Conservation (phyloP, 192 early-diverging fungal genomes). For the Helicostylum pulchrum region DNA sequence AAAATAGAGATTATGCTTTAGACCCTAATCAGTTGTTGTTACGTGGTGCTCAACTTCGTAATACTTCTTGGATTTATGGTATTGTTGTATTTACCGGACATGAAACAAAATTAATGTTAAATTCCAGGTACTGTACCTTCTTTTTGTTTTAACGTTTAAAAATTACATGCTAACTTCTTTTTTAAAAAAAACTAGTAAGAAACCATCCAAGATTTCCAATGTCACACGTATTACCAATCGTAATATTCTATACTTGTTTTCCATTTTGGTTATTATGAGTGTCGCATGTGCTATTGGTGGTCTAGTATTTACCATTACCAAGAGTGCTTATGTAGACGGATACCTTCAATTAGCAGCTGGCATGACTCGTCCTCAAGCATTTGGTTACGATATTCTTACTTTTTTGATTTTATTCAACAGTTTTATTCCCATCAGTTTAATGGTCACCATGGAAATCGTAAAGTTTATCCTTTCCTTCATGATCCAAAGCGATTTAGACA, state of each 20-base stretch:
- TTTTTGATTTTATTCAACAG: conserved; percentile 99
- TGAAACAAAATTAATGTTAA: conserved; percentile 97
- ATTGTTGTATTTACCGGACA: conserved; percentile 96
- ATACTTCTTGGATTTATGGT: conserved; percentile 93
- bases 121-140: conserved; percentile 54
- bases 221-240: conserved; percentile 89
- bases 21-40: conserved; percentile 93
- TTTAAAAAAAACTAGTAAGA: conserved; percentile 32
- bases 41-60: conserved; percentile 89
- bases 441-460: conserved; percentile 98
- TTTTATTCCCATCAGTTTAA: conserved; percentile 96
- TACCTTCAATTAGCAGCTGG: background rate
- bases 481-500: conserved; percentile 92
- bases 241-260: conserved; percentile 91
- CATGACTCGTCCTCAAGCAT: conserved; percentile 41
- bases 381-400: conserved; percentile 90
- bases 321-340: conserved; percentile 6
- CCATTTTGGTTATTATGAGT: conserved; percentile 80
- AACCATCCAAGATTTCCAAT: conserved; percentile 91
- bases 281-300: conserved; percentile 85
- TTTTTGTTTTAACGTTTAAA: background rate
- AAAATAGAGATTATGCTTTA: conserved; percentile 70
- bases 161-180: background rate
- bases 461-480: conserved; percentile 88
- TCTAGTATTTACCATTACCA: conserved; percentile 47